Base-by-base conservation (phyloP, 2,329 filamentous ascomycete species). In the Exophiala viscosa region DNA sequence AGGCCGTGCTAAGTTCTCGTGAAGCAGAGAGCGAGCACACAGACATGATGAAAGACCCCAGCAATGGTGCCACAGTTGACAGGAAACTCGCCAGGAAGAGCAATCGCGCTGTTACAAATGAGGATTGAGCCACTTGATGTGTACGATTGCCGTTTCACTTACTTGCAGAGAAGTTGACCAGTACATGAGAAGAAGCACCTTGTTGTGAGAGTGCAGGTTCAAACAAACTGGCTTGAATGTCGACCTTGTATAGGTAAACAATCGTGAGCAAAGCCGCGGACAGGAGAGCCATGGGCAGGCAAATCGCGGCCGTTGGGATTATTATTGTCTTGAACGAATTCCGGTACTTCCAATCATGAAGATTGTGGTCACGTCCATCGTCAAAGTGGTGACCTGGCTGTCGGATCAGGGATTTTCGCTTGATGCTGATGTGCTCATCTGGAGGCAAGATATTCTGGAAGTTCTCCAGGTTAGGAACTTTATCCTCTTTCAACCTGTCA, bases 101-200 rank as follows among this genome's bases (percentile, higher is more conserved):
- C 34, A 58, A 41, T 31, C 50, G 35, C 9, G 50, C 50, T 53
- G 18, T 9, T 3, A 20, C 17, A 2, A 5, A 42, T 51, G 20
- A 44, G 31, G 13, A 8, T 39, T 17, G 8, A 32, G n/a, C 8
- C 9, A 5, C 33, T n/a, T 14, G 6, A 13, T 18, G 32, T 18
- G 28, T 41, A 28, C 13, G 5, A 17, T 14, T 13, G n/a, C 20
- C 13, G 10, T 17, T 10, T n/a, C 15, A 42, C 51, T 46, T 14
- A 49, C 45, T 58, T 11, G 55, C 55, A 41, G 55, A 46, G 39
- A 58, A 56, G 33, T 58, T 58, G 41, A 58, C 55, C 1, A 55
- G 46, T 13, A 58, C 36, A 20, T 53, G 52, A 7, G 39, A 31
- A 17, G 9, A 5, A 8, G 23, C 13, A 13, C 31, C 34, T 10